Percentiles rank a stretch among this genome's conserved stretches.
phyloP scores from a whole-genome alignment of 129 eudicot genomes.

The Cynara cardunculus region DNA sequence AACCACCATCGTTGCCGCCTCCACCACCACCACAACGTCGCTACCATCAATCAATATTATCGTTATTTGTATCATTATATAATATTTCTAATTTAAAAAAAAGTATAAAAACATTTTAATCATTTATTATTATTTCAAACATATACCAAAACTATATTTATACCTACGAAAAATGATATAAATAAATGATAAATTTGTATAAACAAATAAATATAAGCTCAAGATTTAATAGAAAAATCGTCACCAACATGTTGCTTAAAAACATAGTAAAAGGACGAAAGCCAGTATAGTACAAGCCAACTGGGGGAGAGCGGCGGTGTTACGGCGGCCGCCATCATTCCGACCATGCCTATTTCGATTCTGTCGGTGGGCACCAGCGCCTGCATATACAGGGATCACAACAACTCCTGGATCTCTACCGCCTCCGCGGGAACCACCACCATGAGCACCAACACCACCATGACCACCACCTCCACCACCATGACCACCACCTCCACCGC shows the following conservation, averaged over 20 bases:
- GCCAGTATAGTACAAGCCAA: conserved; percentile 11
- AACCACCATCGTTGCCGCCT: too few relatives aligned
- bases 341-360: conserved; percentile 3
- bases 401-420: not conserved
- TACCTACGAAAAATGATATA: too few relatives aligned
- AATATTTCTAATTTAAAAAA: too few relatives aligned
- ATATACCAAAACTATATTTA: too few relatives aligned
- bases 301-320: not conserved
- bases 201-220: not conserved
- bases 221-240: not conserved
- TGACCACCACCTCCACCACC: not conserved
- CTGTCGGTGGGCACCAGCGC: conserved; percentile 19
- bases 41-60: too few relatives aligned
- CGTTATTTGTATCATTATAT: too few relatives aligned
- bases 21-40: too few relatives aligned
- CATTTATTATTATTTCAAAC: too few relatives aligned
- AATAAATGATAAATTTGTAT: too few relatives aligned
- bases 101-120: too few relatives aligned
- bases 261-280: not conserved
- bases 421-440: conserved; percentile 7
- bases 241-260: not conserved
- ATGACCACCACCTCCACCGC: conserved; percentile 17
- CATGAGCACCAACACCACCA: not conserved
- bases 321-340: not conserved
- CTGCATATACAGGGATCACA: conserved; percentile 18